Evolutionary conservation across 2,329 filamentous ascomycete species (phyloP).

Genomic region (Phialophora expanda): DNA sequence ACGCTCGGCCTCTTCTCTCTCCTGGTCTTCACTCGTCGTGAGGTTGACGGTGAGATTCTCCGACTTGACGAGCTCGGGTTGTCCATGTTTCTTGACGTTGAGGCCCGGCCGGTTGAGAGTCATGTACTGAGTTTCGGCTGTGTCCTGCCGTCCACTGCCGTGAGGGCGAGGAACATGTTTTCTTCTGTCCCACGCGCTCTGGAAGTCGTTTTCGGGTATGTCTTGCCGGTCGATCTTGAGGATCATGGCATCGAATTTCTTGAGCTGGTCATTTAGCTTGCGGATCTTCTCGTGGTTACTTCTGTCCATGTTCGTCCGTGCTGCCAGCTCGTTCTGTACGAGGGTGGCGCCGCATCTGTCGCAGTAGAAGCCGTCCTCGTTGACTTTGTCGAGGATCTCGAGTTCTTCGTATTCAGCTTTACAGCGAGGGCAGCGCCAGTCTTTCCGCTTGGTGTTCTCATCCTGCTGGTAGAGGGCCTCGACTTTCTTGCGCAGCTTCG

Average conservation of each 20-base stretch:
- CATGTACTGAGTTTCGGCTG: constrained; percentile 50
- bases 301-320: constrained; percentile 48
- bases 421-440: constrained; percentile 84
- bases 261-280: constrained; percentile 55
- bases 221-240: constrained; percentile 53
- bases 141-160: constrained; percentile 44
- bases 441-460: constrained; percentile 72
- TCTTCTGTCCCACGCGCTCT: constrained; percentile 56
- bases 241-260: constrained; percentile 53
- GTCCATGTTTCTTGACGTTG: constrained; percentile 42
- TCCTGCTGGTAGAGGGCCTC: constrained; percentile 79
- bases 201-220: constrained; percentile 56
- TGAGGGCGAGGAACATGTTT: constrained; percentile 53
- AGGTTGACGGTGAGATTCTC: constrained; percentile 56
- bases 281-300: constrained; percentile 58
- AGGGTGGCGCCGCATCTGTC: constrained; percentile 69
- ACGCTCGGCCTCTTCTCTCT: constrained; percentile 54
- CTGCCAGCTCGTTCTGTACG: constrained; percentile 53
- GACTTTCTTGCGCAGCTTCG: constrained; percentile 84
- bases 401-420: constrained; percentile 85
- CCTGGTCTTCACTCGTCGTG: constrained; percentile 52
- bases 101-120: constrained; percentile 47
- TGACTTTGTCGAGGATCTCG: constrained; percentile 80
- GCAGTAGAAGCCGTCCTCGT: constrained; percentile 75
- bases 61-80: constrained; percentile 50